phyloP scores from a whole-genome alignment of 306 rosid genomes.

The Corylus heterophylla region DNA sequence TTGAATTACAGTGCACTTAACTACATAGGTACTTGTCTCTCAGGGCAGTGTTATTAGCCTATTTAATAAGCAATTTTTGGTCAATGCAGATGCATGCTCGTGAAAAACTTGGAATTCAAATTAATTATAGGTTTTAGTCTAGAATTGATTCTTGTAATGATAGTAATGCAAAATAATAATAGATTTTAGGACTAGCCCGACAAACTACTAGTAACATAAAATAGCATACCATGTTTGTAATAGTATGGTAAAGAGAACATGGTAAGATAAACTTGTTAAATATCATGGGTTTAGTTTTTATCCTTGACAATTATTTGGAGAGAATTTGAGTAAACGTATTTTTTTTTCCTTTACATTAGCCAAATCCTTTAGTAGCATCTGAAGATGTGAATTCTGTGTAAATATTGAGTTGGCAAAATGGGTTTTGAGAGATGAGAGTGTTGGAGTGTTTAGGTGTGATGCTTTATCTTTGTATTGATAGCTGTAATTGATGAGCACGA shows the following conservation, averaged over 20 bases:
- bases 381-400: background rate
- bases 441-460: background rate
- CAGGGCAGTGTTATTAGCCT: background rate
- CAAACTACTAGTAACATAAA: background rate
- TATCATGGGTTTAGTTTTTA: background rate
- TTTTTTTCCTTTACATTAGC: background rate
- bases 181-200: background rate
- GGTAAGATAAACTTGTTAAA: background rate
- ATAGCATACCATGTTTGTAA: background rate
- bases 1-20: conserved; percentile 86
- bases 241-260: background rate
- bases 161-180: background rate
- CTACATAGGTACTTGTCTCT: conserved; percentile 60
- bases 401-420: background rate
- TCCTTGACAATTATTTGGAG: background rate
- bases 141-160: background rate
- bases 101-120: conserved; percentile 1
- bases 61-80: background rate
- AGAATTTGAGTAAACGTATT: background rate
- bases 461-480: background rate
- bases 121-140: background rate
- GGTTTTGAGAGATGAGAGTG: background rate
- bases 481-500: background rate
- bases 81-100: background rate
- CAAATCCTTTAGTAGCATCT: background rate